Percentiles rank a stretch among this genome's conserved stretches.
These are phyloP conservation scores for Anethum foeniculum DNA, from an alignment of 140 eudicot species.

Conservation along the genomic window DNA sequence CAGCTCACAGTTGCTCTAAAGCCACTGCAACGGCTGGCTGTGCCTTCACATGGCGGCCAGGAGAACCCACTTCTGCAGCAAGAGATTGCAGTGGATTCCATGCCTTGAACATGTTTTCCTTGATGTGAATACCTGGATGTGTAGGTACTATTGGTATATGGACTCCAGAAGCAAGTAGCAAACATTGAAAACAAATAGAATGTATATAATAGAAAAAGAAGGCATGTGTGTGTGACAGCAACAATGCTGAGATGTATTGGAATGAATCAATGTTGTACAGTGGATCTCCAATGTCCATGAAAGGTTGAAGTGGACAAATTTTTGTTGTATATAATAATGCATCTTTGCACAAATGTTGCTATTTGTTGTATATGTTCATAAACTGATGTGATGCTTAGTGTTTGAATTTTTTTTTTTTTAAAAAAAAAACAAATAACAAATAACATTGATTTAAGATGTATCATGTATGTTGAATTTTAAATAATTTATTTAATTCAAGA, in stretches of 20 bases:
- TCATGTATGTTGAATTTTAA: too few species aligned
- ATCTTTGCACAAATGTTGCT: background rate
- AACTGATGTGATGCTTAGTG: background rate
- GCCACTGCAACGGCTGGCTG: constrained; percentile 69
- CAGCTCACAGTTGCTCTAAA: constrained; percentile 77
- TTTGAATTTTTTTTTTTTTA: background rate
- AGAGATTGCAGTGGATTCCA: constrained; percentile 33
- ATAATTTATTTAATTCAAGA: too few species aligned
- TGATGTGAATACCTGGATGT: background rate
- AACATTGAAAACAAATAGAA: background rate
- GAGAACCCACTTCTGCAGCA: constrained; percentile 21
- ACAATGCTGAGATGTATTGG: background rate
- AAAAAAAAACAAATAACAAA: too few species aligned
- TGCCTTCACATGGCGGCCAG: constrained; percentile 42
- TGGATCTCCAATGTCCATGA: background rate
- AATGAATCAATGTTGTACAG: background rate
- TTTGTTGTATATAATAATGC: constrained; percentile 2
- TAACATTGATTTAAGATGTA: too few species aligned
- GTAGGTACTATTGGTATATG: background rate
- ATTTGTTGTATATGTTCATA: background rate
- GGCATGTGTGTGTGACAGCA: background rate
- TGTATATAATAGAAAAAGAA: background rate
- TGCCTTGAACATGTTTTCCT: constrained; percentile 13
- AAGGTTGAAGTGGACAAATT: background rate
- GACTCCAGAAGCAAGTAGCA: background rate